Evolutionary conservation across 768 basidiomycete species (phyloP).

Genomic region (Boletus subcaerulescens): DNA sequence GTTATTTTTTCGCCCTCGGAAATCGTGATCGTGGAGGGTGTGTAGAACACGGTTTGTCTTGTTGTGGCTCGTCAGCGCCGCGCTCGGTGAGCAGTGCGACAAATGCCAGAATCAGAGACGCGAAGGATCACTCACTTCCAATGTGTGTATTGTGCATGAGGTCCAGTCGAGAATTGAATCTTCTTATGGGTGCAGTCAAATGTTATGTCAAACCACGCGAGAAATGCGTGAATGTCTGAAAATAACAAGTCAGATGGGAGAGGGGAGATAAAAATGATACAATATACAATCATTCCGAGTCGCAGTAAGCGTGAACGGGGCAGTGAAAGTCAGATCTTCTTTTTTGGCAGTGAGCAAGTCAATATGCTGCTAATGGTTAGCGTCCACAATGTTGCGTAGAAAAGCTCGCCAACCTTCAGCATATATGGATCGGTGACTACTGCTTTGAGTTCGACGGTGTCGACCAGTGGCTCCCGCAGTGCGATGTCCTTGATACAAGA

Average conservation of each 20-base stretch:
- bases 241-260: not conserved
- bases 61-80: not conserved
- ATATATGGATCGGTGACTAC: constrained; percentile 91
- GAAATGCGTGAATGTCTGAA: constrained; percentile 92
- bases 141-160: constrained; percentile 94
- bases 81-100: not conserved
- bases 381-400: not conserved
- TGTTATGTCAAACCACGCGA: constrained; percentile 97
- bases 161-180: constrained; percentile 94
- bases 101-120: not conserved
- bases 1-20: constrained; percentile 67
- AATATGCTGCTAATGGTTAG: constrained; percentile 60
- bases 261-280: not conserved
- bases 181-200: constrained; percentile 97
- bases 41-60: constrained; percentile 98
- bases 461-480: constrained; percentile 91
- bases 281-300: constrained; percentile 91
- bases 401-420: constrained; percentile 63
- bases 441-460: constrained; percentile 96
- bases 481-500: constrained; percentile 99
- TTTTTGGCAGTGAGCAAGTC: constrained; percentile 89
- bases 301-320: constrained; percentile 74
- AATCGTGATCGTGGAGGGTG: constrained; percentile 71
- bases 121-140: constrained; percentile 72
- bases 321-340: constrained; percentile 87